Evolutionary conservation across 345 rosid species (phyloP).

Genomic region (Erodium maritimum): DNA sequence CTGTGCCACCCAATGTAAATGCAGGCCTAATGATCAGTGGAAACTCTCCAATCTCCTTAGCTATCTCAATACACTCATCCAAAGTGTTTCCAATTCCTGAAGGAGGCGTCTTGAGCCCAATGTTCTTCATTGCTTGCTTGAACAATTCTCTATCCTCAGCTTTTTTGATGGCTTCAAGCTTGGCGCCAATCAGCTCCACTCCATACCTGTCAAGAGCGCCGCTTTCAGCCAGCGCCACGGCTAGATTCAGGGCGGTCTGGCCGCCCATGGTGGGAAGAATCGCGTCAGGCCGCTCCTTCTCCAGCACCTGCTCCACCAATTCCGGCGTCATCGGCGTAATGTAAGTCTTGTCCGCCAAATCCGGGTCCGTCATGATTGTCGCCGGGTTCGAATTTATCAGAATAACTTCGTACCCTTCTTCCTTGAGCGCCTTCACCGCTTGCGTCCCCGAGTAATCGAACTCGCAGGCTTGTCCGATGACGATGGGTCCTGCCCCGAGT

Average conservation of each 20-base stretch:
- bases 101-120: slow-evolving; percentile 85
- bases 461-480: slow-evolving; percentile 96
- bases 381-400: slow-evolving; percentile 94
- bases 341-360: slow-evolving; percentile 73
- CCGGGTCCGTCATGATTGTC: slow-evolving; percentile 97
- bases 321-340: slow-evolving; percentile 86
- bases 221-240: slow-evolving; percentile 73
- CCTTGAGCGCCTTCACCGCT: slow-evolving; percentile 81
- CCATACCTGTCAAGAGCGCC: slow-evolving; percentile 65
- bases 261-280: slow-evolving; percentile 96
- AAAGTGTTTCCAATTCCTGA: slow-evolving; percentile 85
- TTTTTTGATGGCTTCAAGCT: slow-evolving; percentile 79
- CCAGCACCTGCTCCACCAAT: slow-evolving; percentile 70
- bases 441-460: slow-evolving; percentile 98
- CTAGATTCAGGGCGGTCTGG: slow-evolving; percentile 88
- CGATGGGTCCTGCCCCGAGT: slow-evolving; percentile 95
- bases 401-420: slow-evolving; percentile 81
- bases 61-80: slow-evolving; percentile 68
- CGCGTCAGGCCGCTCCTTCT: slow-evolving; percentile 82
- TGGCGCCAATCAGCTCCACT: slow-evolving; percentile 87
- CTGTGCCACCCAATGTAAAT: slow-evolving; percentile 83
- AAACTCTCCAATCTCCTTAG: slow-evolving; percentile 69
- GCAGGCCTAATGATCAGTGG: slow-evolving; percentile 97
- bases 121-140: slow-evolving; percentile 78
- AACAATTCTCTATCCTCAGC: slow-evolving; percentile 89